Evolutionary conservation across 345 rosid species (phyloP), one percentile per base, ranked within the genome.

Genomic region (Bruguiera parviflora): DNA sequence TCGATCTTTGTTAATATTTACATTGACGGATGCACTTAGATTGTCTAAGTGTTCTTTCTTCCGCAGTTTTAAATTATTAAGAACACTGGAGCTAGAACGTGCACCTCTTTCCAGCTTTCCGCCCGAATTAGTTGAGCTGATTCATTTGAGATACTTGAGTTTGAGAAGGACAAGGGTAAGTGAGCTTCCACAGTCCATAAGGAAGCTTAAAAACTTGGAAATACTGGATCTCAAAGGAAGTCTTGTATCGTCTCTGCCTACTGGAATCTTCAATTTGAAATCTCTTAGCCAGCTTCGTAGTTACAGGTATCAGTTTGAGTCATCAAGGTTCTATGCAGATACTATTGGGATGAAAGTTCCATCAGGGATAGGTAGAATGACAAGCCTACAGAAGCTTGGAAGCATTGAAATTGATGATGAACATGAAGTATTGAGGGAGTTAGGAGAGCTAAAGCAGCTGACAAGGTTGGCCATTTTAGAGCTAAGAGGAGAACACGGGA

Each of bases 401-500:
- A 21, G 59, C 19, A 22, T 69, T 32, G 65, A 69, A 60, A 65
- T 60, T 25, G 20, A 39, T 18, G 56, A 46, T 20, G 65, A 60
- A 13, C 2, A 22, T 10, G 35, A 60, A 6, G 10, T 21, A 8
- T 37, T 69, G 2, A 60, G 49, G 57, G 72, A 69, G 65, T 31
- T 69, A 33, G 66, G 72, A 60, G 49, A 49, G 58, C 31, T 69
- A 21, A 69, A 58, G 6, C 59, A 69, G 32, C 57, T 69, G n/a
- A 69, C n/a, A 69, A 59, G 72, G n/a, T 21, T 69, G 58, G 64
- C 65, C 29, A 69, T 69, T 27, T 27, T 69, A 29, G 27, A 49
- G 58, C 68, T 65, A 28, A 49, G 18, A 51, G 68, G 52, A 51
- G 58, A 51, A 9, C 68, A 65, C 8, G 58, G 58, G 37, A 4